Percentiles rank a stretch among this genome's conserved stretches.
phyloP scores from a whole-genome alignment of 768 basidiomycete genomes.

The Paxillus involutus region DNA sequence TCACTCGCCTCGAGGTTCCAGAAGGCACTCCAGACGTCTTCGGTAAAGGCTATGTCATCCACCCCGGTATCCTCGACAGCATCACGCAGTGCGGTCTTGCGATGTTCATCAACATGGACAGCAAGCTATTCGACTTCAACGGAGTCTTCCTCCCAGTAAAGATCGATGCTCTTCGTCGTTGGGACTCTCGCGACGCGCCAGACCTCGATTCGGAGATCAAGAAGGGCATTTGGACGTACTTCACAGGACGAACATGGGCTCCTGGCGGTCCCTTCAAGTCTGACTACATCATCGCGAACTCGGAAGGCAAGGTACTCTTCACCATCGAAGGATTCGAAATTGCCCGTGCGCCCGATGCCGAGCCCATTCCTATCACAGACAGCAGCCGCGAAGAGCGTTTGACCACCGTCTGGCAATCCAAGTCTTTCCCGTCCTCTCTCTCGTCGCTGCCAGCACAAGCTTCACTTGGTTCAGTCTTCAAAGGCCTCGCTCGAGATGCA shows the following conservation, averaged over 20 bases:
- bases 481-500: constrained; percentile 14
- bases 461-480: constrained; percentile 16
- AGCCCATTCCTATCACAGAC: constrained; percentile 25
- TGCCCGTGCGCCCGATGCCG: constrained; percentile 28
- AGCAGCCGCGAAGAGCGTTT: constrained; percentile 28
- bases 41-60: constrained; percentile 30
- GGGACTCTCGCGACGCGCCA: constrained; percentile 26
- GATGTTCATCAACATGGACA: constrained; percentile 29
- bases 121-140: constrained; percentile 31
- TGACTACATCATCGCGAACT: constrained; percentile 28
- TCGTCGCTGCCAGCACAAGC: background rate
- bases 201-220: constrained; percentile 25
- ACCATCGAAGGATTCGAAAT: constrained; percentile 36
- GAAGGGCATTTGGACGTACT: constrained; percentile 32
- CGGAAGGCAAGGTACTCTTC: constrained; percentile 29
- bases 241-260: constrained; percentile 22
- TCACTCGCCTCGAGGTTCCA: constrained; percentile 22
- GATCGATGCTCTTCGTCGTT: constrained; percentile 30
- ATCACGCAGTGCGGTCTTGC: constrained; percentile 32
- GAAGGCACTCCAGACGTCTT: constrained; percentile 27
- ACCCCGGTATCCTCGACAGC: constrained; percentile 34
- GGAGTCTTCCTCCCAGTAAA: constrained; percentile 32
- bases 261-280: constrained; percentile 22
- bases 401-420: constrained; percentile 32
- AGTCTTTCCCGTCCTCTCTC: constrained; percentile 25